Percentiles rank a stretch among this genome's conserved stretches.
Evolutionary conservation across 805 yeast genomes (phyloP).

Genomic region (Spathaspora hagerdaliae): DNA sequence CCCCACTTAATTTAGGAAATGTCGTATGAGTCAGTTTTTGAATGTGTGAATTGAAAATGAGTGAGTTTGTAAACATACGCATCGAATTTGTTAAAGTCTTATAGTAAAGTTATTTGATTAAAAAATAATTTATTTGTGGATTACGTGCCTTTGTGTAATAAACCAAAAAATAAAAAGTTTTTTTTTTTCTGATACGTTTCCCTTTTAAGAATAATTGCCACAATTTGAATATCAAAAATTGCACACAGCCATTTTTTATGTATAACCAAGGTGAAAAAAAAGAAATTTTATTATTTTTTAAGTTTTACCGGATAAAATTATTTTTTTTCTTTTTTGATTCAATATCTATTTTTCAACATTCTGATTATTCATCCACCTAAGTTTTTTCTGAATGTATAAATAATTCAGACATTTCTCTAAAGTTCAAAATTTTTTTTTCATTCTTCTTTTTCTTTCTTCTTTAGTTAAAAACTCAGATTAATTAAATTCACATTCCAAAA

Average conservation of each 20-base stretch:
- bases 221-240: not conserved
- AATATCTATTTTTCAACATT: too few species aligned
- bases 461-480: not conserved
- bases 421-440: not conserved
- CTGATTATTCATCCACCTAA: too few species aligned
- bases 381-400: constrained; percentile 2
- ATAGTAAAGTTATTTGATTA: too few species aligned
- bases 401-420: not conserved
- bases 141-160: not conserved
- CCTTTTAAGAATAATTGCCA: not conserved
- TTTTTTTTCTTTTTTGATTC: not conserved
- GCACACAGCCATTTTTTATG: not conserved
- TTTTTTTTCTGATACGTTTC: not conserved
- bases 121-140: too few species aligned
- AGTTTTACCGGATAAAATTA: not conserved
- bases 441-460: constrained; percentile 2
- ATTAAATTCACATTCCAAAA: constrained; percentile 10
- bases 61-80: too few species aligned
- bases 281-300: not conserved
- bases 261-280: not conserved
- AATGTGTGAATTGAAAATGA: too few species aligned
- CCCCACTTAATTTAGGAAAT: too few species aligned
- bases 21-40: too few species aligned
- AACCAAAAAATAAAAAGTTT: constrained; percentile 4
- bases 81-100: too few species aligned